Evolutionary conservation across 148 eudicot genomes (phyloP).

Genomic region (Euryodendron excelsum): DNA sequence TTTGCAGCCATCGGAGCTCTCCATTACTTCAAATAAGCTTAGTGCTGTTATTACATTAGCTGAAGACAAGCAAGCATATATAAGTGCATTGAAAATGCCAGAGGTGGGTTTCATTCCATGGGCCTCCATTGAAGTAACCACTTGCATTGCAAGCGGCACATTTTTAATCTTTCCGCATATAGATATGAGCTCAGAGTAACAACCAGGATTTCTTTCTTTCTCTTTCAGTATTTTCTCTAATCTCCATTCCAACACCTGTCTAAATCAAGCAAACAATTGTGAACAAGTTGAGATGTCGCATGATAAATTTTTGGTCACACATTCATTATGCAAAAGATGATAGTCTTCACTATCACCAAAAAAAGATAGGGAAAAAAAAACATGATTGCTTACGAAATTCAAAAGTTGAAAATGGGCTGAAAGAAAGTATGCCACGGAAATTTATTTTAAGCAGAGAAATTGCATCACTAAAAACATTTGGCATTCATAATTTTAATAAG

Average conservation of each 20-base stretch:
- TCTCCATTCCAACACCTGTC: conserved; percentile 61
- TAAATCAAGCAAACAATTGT: neutral
- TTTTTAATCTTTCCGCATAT: conserved; percentile 41
- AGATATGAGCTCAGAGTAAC: conserved; percentile 38
- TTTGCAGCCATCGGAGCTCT: conserved; percentile 37
- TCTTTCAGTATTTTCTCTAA: conserved; percentile 42
- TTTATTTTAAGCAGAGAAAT: neutral
- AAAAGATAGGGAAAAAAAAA: neutral
- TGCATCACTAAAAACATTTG: neutral
- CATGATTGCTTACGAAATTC: neutral
- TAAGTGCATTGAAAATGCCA: conserved; percentile 42
- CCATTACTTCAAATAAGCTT: conserved; percentile 57
- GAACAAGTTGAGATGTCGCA: neutral
- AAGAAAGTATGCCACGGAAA: neutral
- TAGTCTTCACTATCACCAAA: neutral
- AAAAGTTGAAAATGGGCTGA: neutral
- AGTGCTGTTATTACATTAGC: conserved; percentile 44
- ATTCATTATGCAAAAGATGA: neutral
- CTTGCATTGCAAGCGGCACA: conserved; percentile 33
- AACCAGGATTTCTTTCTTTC: conserved; percentile 21
- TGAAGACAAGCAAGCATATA: conserved; percentile 35
- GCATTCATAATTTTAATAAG: neutral
- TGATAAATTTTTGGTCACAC: neutral
- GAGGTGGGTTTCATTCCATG: conserved; percentile 35
- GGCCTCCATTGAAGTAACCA: conserved; percentile 47